Conservation (phyloP, 2,329 filamentous ascomycete genomes). For the Monilinia fructigena region DNA sequence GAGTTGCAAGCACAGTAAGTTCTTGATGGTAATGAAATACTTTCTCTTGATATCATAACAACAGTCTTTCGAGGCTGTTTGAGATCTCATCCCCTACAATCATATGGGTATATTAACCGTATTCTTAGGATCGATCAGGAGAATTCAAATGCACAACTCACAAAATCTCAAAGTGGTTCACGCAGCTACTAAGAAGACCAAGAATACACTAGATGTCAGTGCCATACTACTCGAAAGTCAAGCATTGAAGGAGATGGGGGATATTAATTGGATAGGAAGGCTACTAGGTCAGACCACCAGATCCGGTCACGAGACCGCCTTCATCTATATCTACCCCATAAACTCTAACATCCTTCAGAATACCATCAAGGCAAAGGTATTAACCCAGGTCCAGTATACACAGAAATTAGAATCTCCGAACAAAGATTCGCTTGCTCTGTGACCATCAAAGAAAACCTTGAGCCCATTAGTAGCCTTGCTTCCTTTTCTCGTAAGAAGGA, state of each 20-base stretch:
- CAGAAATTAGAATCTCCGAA: not conserved
- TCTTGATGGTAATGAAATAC: not conserved
- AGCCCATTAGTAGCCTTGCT: not conserved
- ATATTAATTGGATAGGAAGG: constrained; percentile 38
- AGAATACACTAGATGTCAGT: constrained; percentile 23
- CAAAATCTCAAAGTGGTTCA: not conserved
- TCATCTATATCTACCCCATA: not conserved
- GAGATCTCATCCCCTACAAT: too few relatives aligned
- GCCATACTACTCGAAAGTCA: constrained; percentile 24
- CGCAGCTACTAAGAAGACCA: constrained; percentile 26
- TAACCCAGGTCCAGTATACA: constrained; percentile 12
- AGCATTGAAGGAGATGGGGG: constrained; percentile 32
- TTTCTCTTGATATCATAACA: too few relatives aligned
- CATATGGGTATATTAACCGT: not conserved
- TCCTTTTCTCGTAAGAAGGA: constrained; percentile 33
- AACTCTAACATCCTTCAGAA: constrained; percentile 28
- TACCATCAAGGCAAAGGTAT: constrained; percentile 31
- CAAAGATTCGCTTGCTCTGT: constrained; percentile 14
- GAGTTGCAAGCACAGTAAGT: constrained; percentile 17
- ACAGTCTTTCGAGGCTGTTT: not conserved
- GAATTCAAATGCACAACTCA: not conserved
- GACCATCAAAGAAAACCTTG: not conserved
- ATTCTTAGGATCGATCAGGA: not conserved
- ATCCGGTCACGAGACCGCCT: not conserved
- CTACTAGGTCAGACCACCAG: constrained; percentile 30